Evolutionary conservation across 306 rosid genomes (phyloP).

Genomic region (Prunus persica): Prunus_persica_NCBIv2 NC_034015.1:12817501-12818000

Average conservation of each 20-base stretch:
- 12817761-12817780: neutral
- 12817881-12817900: no score
- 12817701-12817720: neutral
- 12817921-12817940: no score
- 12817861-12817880: no score
- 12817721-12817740: neutral
- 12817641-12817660: neutral
- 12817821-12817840: neutral
- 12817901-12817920: no score
- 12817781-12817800: neutral
- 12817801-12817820: neutral
- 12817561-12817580: neutral
- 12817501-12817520: neutral
- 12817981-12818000: no score
- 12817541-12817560: neutral
- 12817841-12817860: no score
- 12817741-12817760: neutral
- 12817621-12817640: neutral
- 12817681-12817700: neutral
- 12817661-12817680: neutral
- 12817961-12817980: no score
- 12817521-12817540: neutral
- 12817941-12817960: no score
- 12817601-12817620: neutral
- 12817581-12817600: neutral